These are phyloP conservation scores for Hypoxylon cercidicola DNA, from an alignment of 495 filamentous ascomycete genomes.

Conservation along the genomic window DNA sequence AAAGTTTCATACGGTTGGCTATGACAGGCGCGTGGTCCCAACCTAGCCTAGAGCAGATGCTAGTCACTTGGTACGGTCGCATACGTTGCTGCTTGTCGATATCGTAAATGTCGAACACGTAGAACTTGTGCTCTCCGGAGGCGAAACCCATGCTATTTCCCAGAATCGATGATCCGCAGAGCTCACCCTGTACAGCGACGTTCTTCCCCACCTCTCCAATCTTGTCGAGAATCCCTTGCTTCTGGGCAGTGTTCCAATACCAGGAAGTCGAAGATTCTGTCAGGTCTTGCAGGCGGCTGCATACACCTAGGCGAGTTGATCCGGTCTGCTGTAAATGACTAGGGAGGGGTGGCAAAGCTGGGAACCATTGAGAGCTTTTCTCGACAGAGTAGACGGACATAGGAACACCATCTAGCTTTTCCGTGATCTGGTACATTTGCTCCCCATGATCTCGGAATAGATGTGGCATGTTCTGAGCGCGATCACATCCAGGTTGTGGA, in stretches of 20 bases:
- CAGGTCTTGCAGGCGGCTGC: slow-evolving; percentile 1
- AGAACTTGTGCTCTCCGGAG: slow-evolving; percentile 31
- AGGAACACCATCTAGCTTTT: slow-evolving; percentile 43
- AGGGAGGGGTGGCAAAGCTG: background rate
- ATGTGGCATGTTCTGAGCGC: slow-evolving; percentile 16
- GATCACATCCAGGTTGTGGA: slow-evolving; percentile 18
- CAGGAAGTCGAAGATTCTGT: background rate
- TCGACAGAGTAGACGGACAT: slow-evolving; percentile 38
- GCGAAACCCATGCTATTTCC: slow-evolving; percentile 35
- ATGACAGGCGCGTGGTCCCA: slow-evolving; percentile 31
- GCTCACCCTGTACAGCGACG: slow-evolving; percentile 36
- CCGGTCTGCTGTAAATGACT: background rate
- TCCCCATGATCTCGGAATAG: slow-evolving; percentile 9
- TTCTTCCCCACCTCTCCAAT: no score
- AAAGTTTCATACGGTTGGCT: background rate
- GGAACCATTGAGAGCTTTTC: background rate
- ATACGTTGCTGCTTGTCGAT: slow-evolving; percentile 29
- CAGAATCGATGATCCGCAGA: slow-evolving; percentile 25
- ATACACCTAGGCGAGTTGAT: background rate
- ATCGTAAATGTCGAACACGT: slow-evolving; percentile 39
- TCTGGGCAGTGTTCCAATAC: background rate
- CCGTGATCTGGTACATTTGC: slow-evolving; percentile 36
- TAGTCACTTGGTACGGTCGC: background rate
- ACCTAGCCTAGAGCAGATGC: slow-evolving; percentile 18
- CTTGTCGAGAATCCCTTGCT: slow-evolving; percentile 2